These are phyloP conservation scores for Carex scoparia DNA, from an alignment of 176 grass and related monocot genomes.

Conservation along the genomic window DNA sequence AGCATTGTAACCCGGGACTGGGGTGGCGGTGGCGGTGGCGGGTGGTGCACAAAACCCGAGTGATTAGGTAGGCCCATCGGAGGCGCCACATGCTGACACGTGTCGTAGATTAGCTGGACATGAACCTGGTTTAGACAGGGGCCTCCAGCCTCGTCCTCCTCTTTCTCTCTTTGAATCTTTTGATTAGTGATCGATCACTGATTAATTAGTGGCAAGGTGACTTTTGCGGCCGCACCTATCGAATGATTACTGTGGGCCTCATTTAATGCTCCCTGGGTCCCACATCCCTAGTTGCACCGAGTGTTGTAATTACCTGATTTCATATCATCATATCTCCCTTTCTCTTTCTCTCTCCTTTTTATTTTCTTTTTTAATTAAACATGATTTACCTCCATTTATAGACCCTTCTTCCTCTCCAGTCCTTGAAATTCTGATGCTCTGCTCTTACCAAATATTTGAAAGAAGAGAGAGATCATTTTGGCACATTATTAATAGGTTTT, in stretches of 20 bases:
- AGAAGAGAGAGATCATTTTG: background rate
- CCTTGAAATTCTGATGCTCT: background rate
- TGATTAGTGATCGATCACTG: background rate
- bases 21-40: background rate
- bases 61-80: conserved; percentile 1
- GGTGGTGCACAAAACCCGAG: conserved; percentile 18
- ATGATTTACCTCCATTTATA: background rate
- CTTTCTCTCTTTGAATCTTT: background rate
- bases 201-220: conserved; percentile 9
- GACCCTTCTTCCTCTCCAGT: no score
- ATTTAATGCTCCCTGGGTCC: conserved; percentile 14
- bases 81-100: conserved; percentile 37
- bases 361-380: background rate
- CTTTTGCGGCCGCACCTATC: background rate
- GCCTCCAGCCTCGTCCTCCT: background rate
- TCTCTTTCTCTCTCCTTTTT: background rate
- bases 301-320: conserved; percentile 6
- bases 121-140: conserved; percentile 36
- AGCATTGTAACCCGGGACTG: background rate
- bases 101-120: conserved; percentile 48
- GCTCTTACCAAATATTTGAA: background rate
- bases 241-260: conserved; percentile 26
- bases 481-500: background rate
- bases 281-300: background rate
- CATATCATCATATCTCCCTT: background rate